Percentiles rank a stretch among this genome's conserved stretches.
phyloP scores from a whole-genome alignment of 148 eudicot genomes.

The Salicornia ramosissima region DNA sequence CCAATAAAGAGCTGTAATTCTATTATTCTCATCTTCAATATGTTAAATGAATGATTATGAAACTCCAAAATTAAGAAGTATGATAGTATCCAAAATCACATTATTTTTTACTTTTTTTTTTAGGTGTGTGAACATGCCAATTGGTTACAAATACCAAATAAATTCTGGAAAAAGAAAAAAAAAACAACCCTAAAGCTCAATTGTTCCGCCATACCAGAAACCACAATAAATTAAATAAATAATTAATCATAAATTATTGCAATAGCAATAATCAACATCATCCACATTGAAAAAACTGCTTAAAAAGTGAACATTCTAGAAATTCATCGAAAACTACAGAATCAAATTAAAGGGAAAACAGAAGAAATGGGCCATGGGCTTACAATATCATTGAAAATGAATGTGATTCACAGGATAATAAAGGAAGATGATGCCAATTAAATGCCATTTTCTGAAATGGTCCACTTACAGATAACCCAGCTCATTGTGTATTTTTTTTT shows the following conservation, averaged over 20 bases:
- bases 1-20: slow-evolving; percentile 17
- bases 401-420: not conserved
- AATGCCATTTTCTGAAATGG: not conserved
- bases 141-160: not conserved
- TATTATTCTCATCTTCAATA: slow-evolving; percentile 22
- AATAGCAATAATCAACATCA: not conserved
- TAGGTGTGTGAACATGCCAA: not conserved
- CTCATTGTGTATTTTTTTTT: too few species aligned
- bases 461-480: not conserved
- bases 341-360: not conserved
- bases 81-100: not conserved
- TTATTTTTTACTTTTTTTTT: too few species aligned
- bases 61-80: slow-evolving; percentile 1
- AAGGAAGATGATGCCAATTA: not conserved
- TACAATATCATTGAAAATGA: not conserved
- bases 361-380: not conserved
- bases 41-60: not conserved
- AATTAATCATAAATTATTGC: not conserved
- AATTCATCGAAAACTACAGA: not conserved
- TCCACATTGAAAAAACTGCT: not conserved
- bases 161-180: not conserved
- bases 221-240: not conserved
- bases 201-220: not conserved
- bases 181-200: not conserved
- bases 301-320: too few species aligned